These are phyloP conservation scores for Botrytis aclada DNA, from an alignment of 2,329 filamentous ascomycete genomes.

Conservation along the genomic window DNA sequence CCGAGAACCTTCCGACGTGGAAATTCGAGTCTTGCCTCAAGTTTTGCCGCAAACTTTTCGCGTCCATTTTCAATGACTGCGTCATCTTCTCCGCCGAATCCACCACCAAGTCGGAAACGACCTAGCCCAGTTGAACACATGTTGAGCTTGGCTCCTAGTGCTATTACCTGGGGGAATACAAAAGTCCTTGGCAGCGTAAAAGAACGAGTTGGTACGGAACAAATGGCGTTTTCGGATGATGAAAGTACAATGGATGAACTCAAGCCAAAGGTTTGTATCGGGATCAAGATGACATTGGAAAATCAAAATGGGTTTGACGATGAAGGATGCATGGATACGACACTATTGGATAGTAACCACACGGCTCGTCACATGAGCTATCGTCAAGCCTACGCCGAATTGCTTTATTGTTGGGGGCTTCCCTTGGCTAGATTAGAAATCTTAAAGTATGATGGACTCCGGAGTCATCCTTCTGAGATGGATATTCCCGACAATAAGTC, in stretches of 20 bases:
- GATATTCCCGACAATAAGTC: conserved; percentile 34
- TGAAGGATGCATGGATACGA: conserved; percentile 60
- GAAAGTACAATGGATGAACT: conserved; percentile 29
- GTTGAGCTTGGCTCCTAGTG: conserved; percentile 48
- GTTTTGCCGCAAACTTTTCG: conserved; percentile 54
- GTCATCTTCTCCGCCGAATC: conserved; percentile 46
- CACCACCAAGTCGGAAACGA: conserved; percentile 48
- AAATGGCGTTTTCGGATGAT: conserved; percentile 35
- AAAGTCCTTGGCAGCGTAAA: conserved; percentile 40
- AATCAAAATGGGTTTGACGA: conserved; percentile 67
- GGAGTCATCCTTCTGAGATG: conserved; percentile 43
- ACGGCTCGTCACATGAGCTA: conserved; percentile 55
- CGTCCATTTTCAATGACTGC: conserved; percentile 37
- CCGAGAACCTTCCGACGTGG: conserved; percentile 49
- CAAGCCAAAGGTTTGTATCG: conserved; percentile 30
- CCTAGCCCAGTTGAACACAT: conserved; percentile 62
- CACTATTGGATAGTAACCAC: conserved; percentile 53
- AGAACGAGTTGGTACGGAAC: conserved; percentile 31
- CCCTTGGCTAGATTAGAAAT: conserved; percentile 63
- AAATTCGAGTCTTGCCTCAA: conserved; percentile 55
- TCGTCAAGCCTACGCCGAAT: conserved; percentile 64
- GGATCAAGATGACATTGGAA: conserved; percentile 49
- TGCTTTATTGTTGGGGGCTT: conserved; percentile 64
- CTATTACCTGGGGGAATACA: conserved; percentile 41
- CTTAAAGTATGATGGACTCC: conserved; percentile 65